Base-by-base conservation (phyloP, 2,329 filamentous ascomycete genomes). In the Exophiala xenobiotica region DNA sequence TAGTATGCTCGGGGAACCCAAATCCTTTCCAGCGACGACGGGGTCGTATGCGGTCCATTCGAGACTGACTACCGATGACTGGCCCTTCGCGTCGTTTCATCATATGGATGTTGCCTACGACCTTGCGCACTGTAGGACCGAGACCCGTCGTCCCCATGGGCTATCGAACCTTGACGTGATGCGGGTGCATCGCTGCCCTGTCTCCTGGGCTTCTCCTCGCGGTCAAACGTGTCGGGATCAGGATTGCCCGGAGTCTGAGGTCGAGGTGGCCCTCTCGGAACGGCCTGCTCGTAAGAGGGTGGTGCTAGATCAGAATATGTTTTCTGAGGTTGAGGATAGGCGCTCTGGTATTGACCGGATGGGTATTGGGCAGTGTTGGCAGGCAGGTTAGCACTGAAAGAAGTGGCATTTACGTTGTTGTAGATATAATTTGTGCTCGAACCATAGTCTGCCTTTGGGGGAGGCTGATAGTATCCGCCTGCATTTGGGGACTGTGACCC, bases 161-260 rank as follows among this genome's bases (percentile, higher is more conserved):
- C 23, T 6, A 41, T 27, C 11, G 45, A 51, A 12, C 45, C 39
- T 27, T 49, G 46, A 16, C 51, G 51, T 14, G 43, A 43, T n/a
- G 41, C 27, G n/a, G 26, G 35, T 4, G 27, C 14, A 6, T 50
- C 38, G 24, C 29, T 29, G 8, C 12, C 9, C 11, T 24, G 43
- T 22, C 14, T 54, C 19, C n/a, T 14, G 12, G 47, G 38, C 27
- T 48, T 45, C 5, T 48, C 33, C 3, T 50, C 51, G 9, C 37
- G 23, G 35, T 57, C 54, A 24, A 57, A 53, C 8, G 41, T 51
- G 19, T 57, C 54, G 3, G 54, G 54, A 16, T 49, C 54, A 16
- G 54, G 54, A 7, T 57, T 50, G 6, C 23, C 39, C 27, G 54
- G 53, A n/a, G 45, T 47, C 23, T 51, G 54, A 24, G 54, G 50